Conservation (phyloP, 305 asterid species). For the Caryopteris hybrid region DNA sequence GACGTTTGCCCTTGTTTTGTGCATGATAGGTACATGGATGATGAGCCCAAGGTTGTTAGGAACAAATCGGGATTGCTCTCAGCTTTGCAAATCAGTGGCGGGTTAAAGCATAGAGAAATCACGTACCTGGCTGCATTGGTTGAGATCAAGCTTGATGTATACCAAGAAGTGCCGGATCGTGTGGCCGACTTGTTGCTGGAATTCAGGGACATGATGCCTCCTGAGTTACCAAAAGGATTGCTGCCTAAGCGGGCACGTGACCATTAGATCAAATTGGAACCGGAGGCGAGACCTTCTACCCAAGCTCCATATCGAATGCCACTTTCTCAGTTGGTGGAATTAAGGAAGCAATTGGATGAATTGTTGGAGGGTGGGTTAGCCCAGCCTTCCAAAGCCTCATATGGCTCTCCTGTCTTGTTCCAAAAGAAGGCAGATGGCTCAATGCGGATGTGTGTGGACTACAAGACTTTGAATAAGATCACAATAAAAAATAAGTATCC, state of each 20-base stretch:
- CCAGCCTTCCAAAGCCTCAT: no score
- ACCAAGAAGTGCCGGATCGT: not conserved
- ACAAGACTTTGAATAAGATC: not conserved
- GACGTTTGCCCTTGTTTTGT: not conserved
- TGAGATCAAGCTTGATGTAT: not conserved
- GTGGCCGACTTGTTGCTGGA: not conserved
- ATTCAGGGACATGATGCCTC: not conserved
- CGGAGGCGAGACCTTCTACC: not conserved
- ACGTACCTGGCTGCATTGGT: not conserved
- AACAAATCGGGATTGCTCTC: not conserved
- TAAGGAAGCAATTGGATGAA: no score
- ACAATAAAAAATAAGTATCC: no score
- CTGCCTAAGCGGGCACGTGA: not conserved
- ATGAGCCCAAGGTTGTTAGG: not conserved
- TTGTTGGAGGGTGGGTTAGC: no score
- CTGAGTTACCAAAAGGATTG: not conserved
- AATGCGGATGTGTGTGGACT: not conserved
- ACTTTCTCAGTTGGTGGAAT: no score
- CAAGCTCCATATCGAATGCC: no score
- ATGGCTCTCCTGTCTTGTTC: not conserved
- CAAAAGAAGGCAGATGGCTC: not conserved
- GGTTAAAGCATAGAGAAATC: not conserved
- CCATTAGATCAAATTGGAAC: not conserved
- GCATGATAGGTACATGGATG: rapidly evolving
- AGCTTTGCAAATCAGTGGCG: not conserved